These are phyloP conservation scores for Pseudogymnoascus sp. DNA, from an alignment of 2,329 filamentous ascomycete species.

Conservation along the genomic window DNA sequence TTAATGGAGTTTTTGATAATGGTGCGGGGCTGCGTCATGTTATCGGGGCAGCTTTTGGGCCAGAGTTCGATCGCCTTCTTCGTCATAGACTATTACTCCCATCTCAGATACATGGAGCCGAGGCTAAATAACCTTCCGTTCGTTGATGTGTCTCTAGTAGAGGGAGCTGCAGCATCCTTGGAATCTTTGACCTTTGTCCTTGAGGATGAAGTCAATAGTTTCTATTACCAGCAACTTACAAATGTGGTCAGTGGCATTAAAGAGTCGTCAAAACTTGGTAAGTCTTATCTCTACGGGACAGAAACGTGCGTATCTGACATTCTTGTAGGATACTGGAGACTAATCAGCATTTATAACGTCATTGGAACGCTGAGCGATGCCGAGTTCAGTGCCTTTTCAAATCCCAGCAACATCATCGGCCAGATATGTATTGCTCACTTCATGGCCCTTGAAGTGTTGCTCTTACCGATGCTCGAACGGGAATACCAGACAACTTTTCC, in stretches of 20 bases:
- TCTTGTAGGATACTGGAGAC: constrained; percentile 31
- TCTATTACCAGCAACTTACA: constrained; percentile 38
- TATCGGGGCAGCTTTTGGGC: constrained; percentile 45
- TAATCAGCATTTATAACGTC: constrained; percentile 33
- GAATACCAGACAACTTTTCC: constrained; percentile 21
- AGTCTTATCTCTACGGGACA: constrained; percentile 2
- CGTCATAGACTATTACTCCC: constrained; percentile 35
- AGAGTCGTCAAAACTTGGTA: constrained; percentile 20
- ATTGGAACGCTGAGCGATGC: constrained; percentile 33
- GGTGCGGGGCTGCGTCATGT: constrained; percentile 46
- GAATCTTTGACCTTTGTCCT: constrained; percentile 35
- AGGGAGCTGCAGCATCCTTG: constrained; percentile 38
- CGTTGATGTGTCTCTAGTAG: constrained; percentile 37
- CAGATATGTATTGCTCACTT: constrained; percentile 39
- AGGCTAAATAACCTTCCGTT: constrained; percentile 38
- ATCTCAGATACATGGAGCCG: constrained; percentile 35
- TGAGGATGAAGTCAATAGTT: constrained; percentile 33
- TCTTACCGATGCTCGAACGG: constrained; percentile 31
- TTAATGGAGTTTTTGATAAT: constrained; percentile 54
- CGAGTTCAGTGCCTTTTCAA: constrained; percentile 35
- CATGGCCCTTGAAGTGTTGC: constrained; percentile 36
- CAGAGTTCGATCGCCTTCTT: constrained; percentile 42
- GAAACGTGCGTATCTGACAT: constrained; percentile 10
- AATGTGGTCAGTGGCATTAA: constrained; percentile 33
- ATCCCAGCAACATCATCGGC: constrained; percentile 32